These are phyloP conservation scores for Chlamydomonas sp. DNA, from an alignment of 139 green algal genomes.

Conservation along the genomic window DNA sequence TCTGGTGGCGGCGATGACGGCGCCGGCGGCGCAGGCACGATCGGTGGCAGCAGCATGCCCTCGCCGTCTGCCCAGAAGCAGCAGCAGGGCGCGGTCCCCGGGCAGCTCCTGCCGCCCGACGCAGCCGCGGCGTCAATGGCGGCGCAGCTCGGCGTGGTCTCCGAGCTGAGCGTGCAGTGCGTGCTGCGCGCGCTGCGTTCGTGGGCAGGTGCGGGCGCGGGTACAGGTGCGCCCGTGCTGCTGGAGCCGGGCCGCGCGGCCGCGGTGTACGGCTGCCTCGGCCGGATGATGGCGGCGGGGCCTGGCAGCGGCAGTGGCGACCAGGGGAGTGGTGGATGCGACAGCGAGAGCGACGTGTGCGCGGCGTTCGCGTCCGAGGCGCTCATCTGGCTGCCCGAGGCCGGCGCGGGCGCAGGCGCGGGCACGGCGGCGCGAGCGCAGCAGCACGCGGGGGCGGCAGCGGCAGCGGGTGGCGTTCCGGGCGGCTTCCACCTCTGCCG, in stretches of 20 bases:
- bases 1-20: too few species aligned
- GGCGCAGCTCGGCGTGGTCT: neutral
- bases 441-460: neutral
- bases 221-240: too few species aligned
- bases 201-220: neutral
- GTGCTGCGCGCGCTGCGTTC: neutral
- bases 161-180: neutral
- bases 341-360: too few species aligned
- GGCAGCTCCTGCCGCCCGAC: neutral
- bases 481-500: neutral
- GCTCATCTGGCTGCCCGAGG: conserved; percentile 1
- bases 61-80: neutral
- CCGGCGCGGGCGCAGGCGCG: neutral
- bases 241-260: too few species aligned
- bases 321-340: too few species aligned
- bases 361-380: neutral
- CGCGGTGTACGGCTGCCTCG: too few species aligned
- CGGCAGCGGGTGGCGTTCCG: neutral
- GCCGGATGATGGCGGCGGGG: too few species aligned
- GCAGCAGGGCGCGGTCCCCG: neutral
- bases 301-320: too few species aligned
- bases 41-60: neutral
- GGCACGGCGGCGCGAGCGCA: neutral
- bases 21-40: too few species aligned
- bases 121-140: neutral